Base-by-base conservation (phyloP, 129 eudicot species). In the Escallonia herrerae region DNA sequence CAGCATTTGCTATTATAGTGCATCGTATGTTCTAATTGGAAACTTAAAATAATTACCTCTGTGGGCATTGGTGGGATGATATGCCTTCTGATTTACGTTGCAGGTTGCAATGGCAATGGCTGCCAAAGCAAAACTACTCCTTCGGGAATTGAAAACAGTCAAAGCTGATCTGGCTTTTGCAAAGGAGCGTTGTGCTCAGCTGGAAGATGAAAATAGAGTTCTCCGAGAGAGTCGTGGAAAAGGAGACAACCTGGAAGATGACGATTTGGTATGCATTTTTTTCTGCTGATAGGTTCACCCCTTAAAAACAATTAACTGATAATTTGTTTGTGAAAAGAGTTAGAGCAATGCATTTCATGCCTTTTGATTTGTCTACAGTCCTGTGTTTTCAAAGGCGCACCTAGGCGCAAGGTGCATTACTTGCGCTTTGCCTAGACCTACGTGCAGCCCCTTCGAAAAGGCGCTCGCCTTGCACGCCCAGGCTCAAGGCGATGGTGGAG, bases 21-120 rank as follows among this genome's bases (percentile, higher is more conserved):
- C 33, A 22, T 1, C 33, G 33, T 22, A 22, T 22, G 33, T 0
- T 22, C 33, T 22, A 22, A 22, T 22, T 1, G 33, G 33, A 22
- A 22, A 15, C 13, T 45, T 62, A 44, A 45, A 8, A 6, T 11
- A 22, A 9, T 5, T n/a, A 15, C 2, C 58, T 10, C 10, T 59
- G 56, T 15, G 60, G 15, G 40, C 40, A 43, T 68, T 44, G 60
- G 72, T 50, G 67, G 63, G 74, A 77, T 75, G 74, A 78, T 81
- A 68, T 56, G 72, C 42, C 40, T 64, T 58, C 40, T 70, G 60
- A 13, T 67, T 54, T 68, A 48, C 12, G 15, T 71, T 49, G 44
- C 89, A 91, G 97, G 97, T 91, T 75, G 86, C 96, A 38, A 87
- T 87, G 96, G 97, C 97, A 38, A 91, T 82, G 90, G 96, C 97